Evolutionary conservation across 2,329 filamentous ascomycete genomes (phyloP).

Genomic region (Arachnomyces sp.): DNA sequence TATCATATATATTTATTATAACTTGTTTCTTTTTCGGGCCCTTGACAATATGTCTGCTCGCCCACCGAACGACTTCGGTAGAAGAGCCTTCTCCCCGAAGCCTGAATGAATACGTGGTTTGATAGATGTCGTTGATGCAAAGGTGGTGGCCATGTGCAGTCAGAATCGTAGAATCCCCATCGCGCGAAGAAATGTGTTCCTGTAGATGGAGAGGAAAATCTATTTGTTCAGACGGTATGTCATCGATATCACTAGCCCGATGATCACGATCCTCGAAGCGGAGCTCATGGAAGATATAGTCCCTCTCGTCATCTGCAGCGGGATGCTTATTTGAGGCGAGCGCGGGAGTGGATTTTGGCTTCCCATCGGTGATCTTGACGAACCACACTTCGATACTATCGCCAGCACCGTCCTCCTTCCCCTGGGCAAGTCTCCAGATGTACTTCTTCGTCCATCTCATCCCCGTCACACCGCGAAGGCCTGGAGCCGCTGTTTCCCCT

Average conservation of each 20-base stretch:
- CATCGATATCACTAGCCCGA: background rate
- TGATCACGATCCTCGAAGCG: constrained; percentile 20
- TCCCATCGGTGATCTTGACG: constrained; percentile 24
- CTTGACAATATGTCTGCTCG: constrained; percentile 36
- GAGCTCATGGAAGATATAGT: constrained; percentile 40
- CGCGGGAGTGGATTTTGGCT: too few relatives aligned
- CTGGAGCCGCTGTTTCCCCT: constrained; percentile 29
- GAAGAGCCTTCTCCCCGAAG: constrained; percentile 18
- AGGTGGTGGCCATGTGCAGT: constrained; percentile 35
- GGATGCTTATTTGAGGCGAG: constrained; percentile 3
- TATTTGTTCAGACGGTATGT: constrained; percentile 13
- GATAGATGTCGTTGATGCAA: constrained; percentile 40
- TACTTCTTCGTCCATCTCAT: constrained; percentile 36
- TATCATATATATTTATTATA: constrained; percentile 33
- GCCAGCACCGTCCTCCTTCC: constrained; percentile 6
- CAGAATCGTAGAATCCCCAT: constrained; percentile 21
- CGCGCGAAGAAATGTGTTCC: background rate
- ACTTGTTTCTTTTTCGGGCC: constrained; percentile 40
- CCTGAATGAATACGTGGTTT: constrained; percentile 36
- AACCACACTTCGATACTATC: constrained; percentile 36
- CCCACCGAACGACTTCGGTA: constrained; percentile 32
- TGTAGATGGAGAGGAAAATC: too few relatives aligned
- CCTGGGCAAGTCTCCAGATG: constrained; percentile 31
- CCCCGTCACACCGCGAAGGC: constrained; percentile 18
- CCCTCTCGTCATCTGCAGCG: constrained; percentile 23